Conservation (phyloP, 23 red algal species). For the Gracilaria vermiculophylla region DNA sequence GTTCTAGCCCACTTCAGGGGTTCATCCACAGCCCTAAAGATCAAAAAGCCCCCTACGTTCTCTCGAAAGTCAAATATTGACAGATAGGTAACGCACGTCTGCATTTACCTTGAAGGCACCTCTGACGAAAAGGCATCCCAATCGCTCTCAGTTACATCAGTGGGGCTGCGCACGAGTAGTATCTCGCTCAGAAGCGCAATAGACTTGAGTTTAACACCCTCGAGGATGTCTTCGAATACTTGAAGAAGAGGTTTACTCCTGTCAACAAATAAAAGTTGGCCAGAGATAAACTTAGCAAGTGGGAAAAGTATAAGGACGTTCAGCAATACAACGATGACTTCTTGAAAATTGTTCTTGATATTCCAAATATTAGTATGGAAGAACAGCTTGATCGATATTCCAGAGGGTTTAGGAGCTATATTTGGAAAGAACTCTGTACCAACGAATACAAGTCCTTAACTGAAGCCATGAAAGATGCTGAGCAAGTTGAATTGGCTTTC, state of each 20-base stretch:
- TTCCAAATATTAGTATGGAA: too few species aligned
- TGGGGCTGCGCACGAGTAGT: conserved; percentile 30
- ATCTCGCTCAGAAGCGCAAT: neutral
- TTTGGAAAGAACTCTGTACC: too few species aligned
- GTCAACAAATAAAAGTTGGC: conserved; percentile 21
- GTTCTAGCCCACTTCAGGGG: neutral
- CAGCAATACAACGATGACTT: too few species aligned
- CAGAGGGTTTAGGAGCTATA: too few species aligned
- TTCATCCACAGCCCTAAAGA: neutral
- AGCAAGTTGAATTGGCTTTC: too few species aligned
- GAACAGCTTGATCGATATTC: too few species aligned
- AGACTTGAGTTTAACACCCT: neutral
- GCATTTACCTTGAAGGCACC: neutral
- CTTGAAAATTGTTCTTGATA: too few species aligned
- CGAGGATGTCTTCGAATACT: neutral
- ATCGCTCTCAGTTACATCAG: too few species aligned
- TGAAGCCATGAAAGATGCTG: too few species aligned
- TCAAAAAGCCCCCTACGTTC: conserved; percentile 4
- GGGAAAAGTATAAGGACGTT: too few species aligned
- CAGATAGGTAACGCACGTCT: neutral
- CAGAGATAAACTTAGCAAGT: neutral
- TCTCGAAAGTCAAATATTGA: neutral
- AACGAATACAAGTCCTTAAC: too few species aligned
- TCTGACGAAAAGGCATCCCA: neutral
- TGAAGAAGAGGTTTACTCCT: neutral